phyloP scores from a whole-genome alignment of 2,329 filamentous ascomycete genomes.

The Ophiostoma ulmi region DNA sequence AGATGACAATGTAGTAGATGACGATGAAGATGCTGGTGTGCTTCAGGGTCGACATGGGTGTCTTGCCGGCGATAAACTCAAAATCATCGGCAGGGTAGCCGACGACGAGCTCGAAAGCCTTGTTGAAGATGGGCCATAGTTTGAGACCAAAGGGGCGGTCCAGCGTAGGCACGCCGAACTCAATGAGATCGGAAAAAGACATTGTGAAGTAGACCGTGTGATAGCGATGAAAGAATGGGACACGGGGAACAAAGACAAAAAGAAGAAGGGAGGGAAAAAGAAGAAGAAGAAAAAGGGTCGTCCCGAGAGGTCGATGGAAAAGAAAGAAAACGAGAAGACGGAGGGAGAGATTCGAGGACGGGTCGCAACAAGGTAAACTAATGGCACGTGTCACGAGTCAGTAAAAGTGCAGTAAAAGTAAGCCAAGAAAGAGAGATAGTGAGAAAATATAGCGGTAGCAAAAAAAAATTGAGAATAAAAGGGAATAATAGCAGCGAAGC shows the following conservation, averaged over 20 bases:
- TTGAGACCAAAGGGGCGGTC: conserved; percentile 88
- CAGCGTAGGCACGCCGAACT: conserved; percentile 68
- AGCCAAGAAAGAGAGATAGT: neutral
- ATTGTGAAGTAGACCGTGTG: conserved; percentile 22
- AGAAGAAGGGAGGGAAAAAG: neutral
- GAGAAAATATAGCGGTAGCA: neutral
- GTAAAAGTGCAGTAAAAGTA: conserved; percentile 12
- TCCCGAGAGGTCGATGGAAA: conserved; percentile 12
- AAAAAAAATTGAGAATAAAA: neutral
- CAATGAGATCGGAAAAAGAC: conserved; percentile 25
- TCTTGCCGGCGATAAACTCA: conserved; percentile 72
- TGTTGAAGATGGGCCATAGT: conserved; percentile 92
- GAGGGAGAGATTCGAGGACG: neutral
- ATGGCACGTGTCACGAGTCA: conserved; percentile 22
- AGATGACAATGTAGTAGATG: conserved; percentile 89
- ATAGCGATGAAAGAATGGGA: neutral
- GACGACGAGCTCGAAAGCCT: conserved; percentile 67
- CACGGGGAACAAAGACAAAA: neutral
- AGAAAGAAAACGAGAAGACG: neutral
- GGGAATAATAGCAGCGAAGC: neutral
- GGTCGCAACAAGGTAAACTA: conserved; percentile 18
- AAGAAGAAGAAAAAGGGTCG: conserved; percentile 5
- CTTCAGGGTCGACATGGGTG: conserved; percentile 84
- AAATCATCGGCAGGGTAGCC: conserved; percentile 87
- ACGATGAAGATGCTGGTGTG: conserved; percentile 75